Evolutionary conservation across 768 basidiomycete genomes (phyloP).

Genomic region (Lactifluus pinguis): DNA sequence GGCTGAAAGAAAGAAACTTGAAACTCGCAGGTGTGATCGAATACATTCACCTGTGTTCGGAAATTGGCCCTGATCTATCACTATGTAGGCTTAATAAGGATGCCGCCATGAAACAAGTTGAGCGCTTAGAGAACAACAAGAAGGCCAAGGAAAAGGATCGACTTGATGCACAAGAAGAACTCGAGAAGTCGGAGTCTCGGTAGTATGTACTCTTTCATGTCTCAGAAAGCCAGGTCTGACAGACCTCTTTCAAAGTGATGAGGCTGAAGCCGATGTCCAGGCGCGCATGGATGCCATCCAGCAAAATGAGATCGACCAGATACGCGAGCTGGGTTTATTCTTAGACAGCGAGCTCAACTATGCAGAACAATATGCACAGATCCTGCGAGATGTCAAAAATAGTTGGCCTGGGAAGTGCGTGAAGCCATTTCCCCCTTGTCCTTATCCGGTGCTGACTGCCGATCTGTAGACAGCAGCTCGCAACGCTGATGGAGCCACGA

Average conservation of each 20-base stretch:
- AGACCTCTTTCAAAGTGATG: slow-evolving; percentile 46
- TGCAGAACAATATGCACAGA: slow-evolving; percentile 62
- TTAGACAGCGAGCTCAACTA: slow-evolving; percentile 70
- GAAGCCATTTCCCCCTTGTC: slow-evolving; percentile 16
- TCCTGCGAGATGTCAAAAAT: slow-evolving; percentile 57
- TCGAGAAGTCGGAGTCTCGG: slow-evolving; percentile 63
- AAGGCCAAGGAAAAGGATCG: slow-evolving; percentile 74
- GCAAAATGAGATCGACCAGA: slow-evolving; percentile 64
- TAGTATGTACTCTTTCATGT: slow-evolving; percentile 12
- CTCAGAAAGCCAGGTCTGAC: neutral
- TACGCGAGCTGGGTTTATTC: slow-evolving; percentile 60
- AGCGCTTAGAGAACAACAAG: slow-evolving; percentile 60
- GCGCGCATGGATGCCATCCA: slow-evolving; percentile 71
- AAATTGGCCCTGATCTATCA: neutral
- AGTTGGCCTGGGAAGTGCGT: slow-evolving; percentile 58
- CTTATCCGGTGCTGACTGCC: neutral
- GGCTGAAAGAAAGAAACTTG: slow-evolving; percentile 71
- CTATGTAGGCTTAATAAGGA: slow-evolving; percentile 63
- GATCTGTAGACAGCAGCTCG: slow-evolving; percentile 7
- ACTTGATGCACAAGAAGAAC: slow-evolving; percentile 73
- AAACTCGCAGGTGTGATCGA: slow-evolving; percentile 59
- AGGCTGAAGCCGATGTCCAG: slow-evolving; percentile 79
- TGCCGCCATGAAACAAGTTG: slow-evolving; percentile 58
- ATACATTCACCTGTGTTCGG: slow-evolving; percentile 16
- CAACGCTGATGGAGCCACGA: slow-evolving; percentile 9